Evolutionary conservation across 2,329 filamentous ascomycete genomes (phyloP).

Genomic region (Trichoderma polysporum): DNA sequence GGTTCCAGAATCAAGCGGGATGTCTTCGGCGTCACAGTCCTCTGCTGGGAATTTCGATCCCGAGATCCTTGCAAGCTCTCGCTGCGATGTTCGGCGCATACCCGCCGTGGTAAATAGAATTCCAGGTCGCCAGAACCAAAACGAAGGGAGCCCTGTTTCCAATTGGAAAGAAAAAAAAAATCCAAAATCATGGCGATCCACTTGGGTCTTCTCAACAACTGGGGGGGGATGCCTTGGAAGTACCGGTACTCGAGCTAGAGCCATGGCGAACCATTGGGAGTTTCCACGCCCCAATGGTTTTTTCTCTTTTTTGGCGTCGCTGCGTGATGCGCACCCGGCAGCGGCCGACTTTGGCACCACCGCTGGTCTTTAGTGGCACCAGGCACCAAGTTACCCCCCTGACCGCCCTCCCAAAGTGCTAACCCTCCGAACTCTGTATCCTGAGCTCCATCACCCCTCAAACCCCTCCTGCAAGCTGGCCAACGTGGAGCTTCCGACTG

Average conservation of each 20-base stretch:
- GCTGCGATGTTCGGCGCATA: not conserved
- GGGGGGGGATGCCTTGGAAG: slow-evolving; percentile 9
- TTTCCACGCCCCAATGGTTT: slow-evolving; percentile 13
- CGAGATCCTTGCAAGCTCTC: slow-evolving; percentile 1
- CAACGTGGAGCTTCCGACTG: slow-evolving; percentile 25
- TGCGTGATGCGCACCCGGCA: slow-evolving; percentile 1
- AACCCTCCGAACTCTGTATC: slow-evolving; percentile 5
- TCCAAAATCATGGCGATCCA: slow-evolving; percentile 14
- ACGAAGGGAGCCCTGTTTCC: not conserved
- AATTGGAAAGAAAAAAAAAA: not conserved
- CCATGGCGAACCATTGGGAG: slow-evolving; percentile 3
- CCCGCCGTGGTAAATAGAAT: not conserved
- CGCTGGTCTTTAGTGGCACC: slow-evolving; percentile 5
- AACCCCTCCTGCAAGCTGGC: slow-evolving; percentile 17
- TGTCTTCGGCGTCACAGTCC: not conserved
- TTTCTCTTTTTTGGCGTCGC: slow-evolving; percentile 3
- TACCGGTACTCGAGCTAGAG: slow-evolving; percentile 15
- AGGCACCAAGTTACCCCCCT: not conserved
- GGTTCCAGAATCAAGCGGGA: slow-evolving; percentile 7
- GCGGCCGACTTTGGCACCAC: not conserved
- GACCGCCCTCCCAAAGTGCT: slow-evolving; percentile 20
- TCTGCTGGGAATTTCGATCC: not conserved
- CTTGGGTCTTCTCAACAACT: slow-evolving; percentile 20
- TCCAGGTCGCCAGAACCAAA: not conserved
- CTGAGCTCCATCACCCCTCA: slow-evolving; percentile 15